Evolutionary conservation across 805 yeast genomes (phyloP).

Genomic region (Saturnispora diversa): DNA sequence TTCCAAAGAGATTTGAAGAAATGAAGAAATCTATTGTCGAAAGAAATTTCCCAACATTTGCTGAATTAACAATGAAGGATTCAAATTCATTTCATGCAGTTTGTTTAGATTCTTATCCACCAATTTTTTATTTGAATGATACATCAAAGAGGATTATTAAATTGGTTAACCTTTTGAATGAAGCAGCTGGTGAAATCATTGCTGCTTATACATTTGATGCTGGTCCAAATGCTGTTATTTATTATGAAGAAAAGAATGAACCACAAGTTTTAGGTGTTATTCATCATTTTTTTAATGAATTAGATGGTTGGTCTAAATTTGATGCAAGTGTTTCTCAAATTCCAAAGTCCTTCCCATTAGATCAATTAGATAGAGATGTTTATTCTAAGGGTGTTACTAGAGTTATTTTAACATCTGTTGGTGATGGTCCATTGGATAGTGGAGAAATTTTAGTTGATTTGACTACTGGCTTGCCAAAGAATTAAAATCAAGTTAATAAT

Average conservation of each 20-base stretch:
- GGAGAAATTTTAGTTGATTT: constrained; percentile 48
- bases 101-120: constrained; percentile 93
- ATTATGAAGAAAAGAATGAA: constrained; percentile 75
- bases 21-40: constrained; percentile 71
- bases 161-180: constrained; percentile 71
- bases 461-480: constrained; percentile 53
- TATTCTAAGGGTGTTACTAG: constrained; percentile 58
- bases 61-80: constrained; percentile 83
- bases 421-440: constrained; percentile 73
- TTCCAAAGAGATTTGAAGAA: constrained; percentile 73
- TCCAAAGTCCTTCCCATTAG: constrained; percentile 22
- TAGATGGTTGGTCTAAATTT: constrained; percentile 55
- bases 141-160: constrained; percentile 78
- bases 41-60: constrained; percentile 76
- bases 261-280: constrained; percentile 62
- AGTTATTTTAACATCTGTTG: constrained; percentile 78
- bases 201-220: constrained; percentile 99
- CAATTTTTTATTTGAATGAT: constrained; percentile 89
- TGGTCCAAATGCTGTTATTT: constrained; percentile 97
- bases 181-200: constrained; percentile 51
- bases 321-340: constrained; percentile 14
- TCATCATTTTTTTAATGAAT: constrained; percentile 46
- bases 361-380: constrained; percentile 28
- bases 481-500: not conserved
- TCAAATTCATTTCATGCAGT: constrained; percentile 97